Evolutionary conservation across 2,329 filamentous ascomycete genomes (phyloP).

Genomic region (Didymella glomerata): DNA sequence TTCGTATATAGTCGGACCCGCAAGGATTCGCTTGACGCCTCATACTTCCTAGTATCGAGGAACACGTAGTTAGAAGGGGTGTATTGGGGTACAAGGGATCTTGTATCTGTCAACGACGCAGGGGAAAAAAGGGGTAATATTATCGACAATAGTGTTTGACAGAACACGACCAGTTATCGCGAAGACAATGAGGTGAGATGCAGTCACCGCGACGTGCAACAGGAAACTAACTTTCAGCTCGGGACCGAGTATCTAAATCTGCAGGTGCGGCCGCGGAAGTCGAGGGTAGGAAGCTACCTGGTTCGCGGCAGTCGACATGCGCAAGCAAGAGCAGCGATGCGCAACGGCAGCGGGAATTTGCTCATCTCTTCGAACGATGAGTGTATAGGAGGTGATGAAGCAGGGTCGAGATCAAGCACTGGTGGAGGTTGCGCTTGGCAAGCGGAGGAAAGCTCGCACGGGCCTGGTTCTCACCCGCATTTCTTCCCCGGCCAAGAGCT

Average conservation of each 20-base stretch:
- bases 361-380: constrained; percentile 6
- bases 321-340: neutral
- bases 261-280: neutral
- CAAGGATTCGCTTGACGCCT: too few relatives aligned
- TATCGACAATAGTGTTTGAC: too few relatives aligned
- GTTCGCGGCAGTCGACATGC: neutral
- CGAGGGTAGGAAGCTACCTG: neutral
- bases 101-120: too few relatives aligned
- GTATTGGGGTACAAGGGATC: too few relatives aligned
- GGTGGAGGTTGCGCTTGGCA: constrained; percentile 14
- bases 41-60: too few relatives aligned
- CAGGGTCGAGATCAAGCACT: constrained; percentile 9
- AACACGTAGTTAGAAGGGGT: too few relatives aligned
- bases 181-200: neutral
- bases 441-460: constrained; percentile 4
- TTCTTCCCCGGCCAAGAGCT: constrained; percentile 23
- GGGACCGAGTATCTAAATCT: neutral
- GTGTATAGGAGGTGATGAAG: constrained; percentile 5
- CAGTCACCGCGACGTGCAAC: neutral
- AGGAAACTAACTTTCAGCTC: neutral
- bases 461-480: constrained; percentile 10
- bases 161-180: neutral
- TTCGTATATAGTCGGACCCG: neutral
- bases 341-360: neutral
- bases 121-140: too few relatives aligned